Percentiles rank a stretch among this genome's conserved stretches.
Conservation (phyloP, 495 filamentous ascomycete genomes). For the Penicillium subrubescens region DNA sequence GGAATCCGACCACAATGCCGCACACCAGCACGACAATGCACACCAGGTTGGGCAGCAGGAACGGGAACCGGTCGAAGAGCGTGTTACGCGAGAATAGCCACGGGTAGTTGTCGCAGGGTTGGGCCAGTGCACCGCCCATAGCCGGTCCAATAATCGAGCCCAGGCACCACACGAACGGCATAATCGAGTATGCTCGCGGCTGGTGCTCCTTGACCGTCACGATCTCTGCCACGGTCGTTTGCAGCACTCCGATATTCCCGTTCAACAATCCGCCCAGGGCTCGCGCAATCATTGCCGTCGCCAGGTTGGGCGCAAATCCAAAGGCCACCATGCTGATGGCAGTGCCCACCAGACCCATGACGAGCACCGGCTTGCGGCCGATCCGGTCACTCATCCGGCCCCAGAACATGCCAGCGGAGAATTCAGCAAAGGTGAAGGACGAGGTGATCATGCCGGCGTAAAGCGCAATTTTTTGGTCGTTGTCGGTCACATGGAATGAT, state of each 20-base stretch:
- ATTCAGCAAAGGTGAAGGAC: constrained; percentile 94
- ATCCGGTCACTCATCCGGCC: constrained; percentile 88
- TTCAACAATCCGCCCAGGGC: constrained; percentile 91
- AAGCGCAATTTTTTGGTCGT: constrained; percentile 78
- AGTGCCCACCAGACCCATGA: constrained; percentile 85
- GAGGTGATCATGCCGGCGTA: constrained; percentile 98
- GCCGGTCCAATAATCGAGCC: constrained; percentile 89
- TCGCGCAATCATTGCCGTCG: constrained; percentile 81
- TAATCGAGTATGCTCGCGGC: constrained; percentile 89
- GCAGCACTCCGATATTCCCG: constrained; percentile 92
- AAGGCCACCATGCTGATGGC: constrained; percentile 93
- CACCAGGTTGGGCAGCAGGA: constrained; percentile 90
- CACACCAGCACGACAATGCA: constrained; percentile 77
- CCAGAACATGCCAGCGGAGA: constrained; percentile 87
- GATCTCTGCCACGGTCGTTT: constrained; percentile 92
- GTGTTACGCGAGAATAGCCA: constrained; percentile 68
- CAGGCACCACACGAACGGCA: constrained; percentile 97
- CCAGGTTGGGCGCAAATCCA: constrained; percentile 84
- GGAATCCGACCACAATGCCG: constrained; percentile 77
- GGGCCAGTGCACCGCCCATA: constrained; percentile 86
- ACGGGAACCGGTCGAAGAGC: constrained; percentile 83
- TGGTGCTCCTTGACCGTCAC: constrained; percentile 91
- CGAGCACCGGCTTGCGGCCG: constrained; percentile 88
- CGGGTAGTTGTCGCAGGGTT: constrained; percentile 84
- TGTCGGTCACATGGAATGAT: constrained; percentile 81